Percentiles rank a stretch among this genome's conserved stretches.
Evolutionary conservation across 1,139 yeast genomes (phyloP).

Genomic region (Scheffersomyces titani): DNA sequence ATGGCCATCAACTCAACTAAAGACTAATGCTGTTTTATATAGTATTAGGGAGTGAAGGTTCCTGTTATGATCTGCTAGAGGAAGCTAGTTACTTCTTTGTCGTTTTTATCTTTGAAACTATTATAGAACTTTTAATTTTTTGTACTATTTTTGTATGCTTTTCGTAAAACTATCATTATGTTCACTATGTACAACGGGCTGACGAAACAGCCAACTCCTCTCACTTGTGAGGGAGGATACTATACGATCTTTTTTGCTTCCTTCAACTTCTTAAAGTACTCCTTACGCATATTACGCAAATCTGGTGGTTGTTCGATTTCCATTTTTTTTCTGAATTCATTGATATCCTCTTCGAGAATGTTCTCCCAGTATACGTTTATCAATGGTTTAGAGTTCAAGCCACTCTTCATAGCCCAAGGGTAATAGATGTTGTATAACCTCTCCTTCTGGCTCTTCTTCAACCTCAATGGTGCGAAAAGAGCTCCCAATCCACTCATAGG

Average conservation of each 20-base stretch:
- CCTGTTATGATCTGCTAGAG: no score
- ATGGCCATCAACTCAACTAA: no score
- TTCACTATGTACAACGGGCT: background rate
- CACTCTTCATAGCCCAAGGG: constrained; percentile 88
- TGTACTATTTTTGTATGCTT: background rate
- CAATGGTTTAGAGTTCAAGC: constrained; percentile 71
- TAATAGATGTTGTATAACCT: constrained; percentile 67
- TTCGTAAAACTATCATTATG: background rate
- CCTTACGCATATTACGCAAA: constrained; percentile 61
- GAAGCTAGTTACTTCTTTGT: no score
- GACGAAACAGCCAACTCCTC: background rate
- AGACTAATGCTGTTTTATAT: no score
- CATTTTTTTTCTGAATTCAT: constrained; percentile 69
- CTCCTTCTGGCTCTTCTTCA: constrained; percentile 53
- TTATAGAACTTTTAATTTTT: background rate
- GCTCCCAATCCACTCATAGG: constrained; percentile 98
- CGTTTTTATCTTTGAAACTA: background rate
- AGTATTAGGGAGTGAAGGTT: no score
- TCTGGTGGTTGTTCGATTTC: constrained; percentile 78
- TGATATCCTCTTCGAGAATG: constrained; percentile 67
- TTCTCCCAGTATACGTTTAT: constrained; percentile 95
- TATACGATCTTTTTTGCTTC: constrained; percentile 17
- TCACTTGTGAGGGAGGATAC: background rate
- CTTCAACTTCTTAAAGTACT: constrained; percentile 35
- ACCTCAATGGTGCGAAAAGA: constrained; percentile 73